Evolutionary conservation across 257 asterid species (phyloP).

Genomic region (Cinchona pubescens): DNA sequence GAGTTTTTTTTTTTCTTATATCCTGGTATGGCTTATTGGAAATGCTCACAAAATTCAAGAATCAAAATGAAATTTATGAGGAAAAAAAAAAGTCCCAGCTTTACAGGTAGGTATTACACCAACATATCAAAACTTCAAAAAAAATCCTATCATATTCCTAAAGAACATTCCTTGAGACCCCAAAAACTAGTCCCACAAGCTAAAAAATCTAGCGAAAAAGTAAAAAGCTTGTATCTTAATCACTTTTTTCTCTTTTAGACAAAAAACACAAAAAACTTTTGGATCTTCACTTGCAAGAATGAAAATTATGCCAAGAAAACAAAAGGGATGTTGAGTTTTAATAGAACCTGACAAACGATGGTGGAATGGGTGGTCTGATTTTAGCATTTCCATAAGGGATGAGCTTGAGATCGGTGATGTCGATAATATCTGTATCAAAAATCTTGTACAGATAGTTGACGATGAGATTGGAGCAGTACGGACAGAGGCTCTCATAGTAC

Average conservation of each 20-base stretch:
- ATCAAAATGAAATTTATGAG: neutral
- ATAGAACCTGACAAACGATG: conserved; percentile 43
- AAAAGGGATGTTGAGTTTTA: neutral
- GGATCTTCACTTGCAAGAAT: neutral
- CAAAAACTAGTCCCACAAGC: neutral
- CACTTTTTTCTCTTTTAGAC: neutral
- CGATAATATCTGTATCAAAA: conserved; percentile 34
- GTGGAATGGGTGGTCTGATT: conserved; percentile 28
- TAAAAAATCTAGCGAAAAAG: neutral
- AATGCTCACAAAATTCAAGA: neutral
- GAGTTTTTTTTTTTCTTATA: neutral
- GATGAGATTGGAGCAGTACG: conserved; percentile 41
- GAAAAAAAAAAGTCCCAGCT: neutral
- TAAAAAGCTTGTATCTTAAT: neutral
- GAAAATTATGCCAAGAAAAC: neutral
- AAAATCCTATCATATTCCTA: neutral
- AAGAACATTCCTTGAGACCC: neutral
- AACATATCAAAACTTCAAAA: neutral
- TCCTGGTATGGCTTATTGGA: neutral
- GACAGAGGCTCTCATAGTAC: conserved; percentile 47
- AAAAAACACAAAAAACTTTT: neutral
- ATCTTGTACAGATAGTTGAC: conserved; percentile 32
- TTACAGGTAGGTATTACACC: neutral
- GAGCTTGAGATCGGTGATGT: conserved; percentile 37
- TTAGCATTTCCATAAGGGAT: conserved; percentile 50